Evolutionary conservation across 2,329 filamentous ascomycete genomes (phyloP).

Genomic region (Diaporthe eres): DNA sequence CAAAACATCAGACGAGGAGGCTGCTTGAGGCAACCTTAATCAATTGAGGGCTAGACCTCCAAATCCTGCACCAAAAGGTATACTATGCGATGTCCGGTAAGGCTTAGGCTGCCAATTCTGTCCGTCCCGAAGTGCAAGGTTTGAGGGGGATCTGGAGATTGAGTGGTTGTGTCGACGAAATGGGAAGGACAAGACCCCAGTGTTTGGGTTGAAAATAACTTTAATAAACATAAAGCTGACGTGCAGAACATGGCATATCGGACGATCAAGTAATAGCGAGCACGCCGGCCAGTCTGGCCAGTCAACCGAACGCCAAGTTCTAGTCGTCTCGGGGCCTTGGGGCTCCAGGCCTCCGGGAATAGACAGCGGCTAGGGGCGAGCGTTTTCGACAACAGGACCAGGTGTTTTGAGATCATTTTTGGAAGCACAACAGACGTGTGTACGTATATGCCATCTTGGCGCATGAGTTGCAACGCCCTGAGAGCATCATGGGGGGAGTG

Average conservation of each 20-base stretch:
- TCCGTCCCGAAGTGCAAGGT: constrained; percentile 14
- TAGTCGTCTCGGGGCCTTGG: neutral
- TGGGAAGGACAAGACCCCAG: constrained; percentile 14
- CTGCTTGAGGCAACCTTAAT: neutral
- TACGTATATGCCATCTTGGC: neutral
- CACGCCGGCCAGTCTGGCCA: neutral
- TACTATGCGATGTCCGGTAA: neutral
- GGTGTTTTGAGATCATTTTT: neutral
- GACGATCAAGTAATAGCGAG: constrained; percentile 7
- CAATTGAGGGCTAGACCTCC: neutral
- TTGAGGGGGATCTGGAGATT: neutral
- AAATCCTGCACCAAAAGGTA: neutral
- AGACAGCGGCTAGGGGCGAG: neutral
- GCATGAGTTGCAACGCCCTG: neutral
- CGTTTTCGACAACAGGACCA: neutral
- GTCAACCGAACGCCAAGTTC: constrained; percentile 1
- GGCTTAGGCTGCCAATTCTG: neutral
- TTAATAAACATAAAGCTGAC: constrained; percentile 12
- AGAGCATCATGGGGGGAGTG: neutral
- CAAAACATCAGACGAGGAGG: neutral
- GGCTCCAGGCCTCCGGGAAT: neutral
- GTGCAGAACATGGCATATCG: neutral
- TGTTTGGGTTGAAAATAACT: constrained; percentile 26
- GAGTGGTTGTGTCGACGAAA: neutral
- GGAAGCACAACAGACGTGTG: too few relatives aligned